phyloP scores from a whole-genome alignment of 306 rosid genomes.

The Vachellia pachyceras region DNA sequence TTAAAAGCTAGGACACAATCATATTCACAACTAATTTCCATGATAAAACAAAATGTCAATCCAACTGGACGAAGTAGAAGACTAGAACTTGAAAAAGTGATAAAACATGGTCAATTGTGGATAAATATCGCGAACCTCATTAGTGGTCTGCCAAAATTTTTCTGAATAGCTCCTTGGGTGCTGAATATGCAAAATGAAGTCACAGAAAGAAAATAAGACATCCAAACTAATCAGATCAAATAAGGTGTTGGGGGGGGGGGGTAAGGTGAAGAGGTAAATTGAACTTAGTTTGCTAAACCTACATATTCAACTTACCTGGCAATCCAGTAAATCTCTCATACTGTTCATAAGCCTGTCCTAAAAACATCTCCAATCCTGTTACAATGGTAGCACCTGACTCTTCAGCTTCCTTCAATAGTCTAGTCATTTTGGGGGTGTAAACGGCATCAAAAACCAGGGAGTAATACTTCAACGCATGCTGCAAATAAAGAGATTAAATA shows the following conservation, averaged over 20 bases:
- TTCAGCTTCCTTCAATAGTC: slow-evolving; percentile 88
- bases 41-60: slow-evolving; percentile 9
- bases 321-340: slow-evolving; percentile 81
- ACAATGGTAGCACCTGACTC: slow-evolving; percentile 81
- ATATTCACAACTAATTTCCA: slow-evolving; percentile 8
- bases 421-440: slow-evolving; percentile 84
- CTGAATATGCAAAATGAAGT: slow-evolving; percentile 56
- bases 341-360: slow-evolving; percentile 87
- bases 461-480: slow-evolving; percentile 72
- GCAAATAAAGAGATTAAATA: slow-evolving; percentile 42
- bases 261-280: slow-evolving; percentile 16
- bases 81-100: slow-evolving; percentile 10
- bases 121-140: slow-evolving; percentile 52
- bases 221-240: slow-evolving; percentile 29
- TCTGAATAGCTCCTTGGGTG: slow-evolving; percentile 75
- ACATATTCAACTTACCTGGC: slow-evolving; percentile 67
- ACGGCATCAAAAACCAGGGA: slow-evolving; percentile 91
- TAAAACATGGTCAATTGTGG: slow-evolving; percentile 24
- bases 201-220: slow-evolving; percentile 32
- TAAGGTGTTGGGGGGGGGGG: slow-evolving; percentile 11
- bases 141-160: slow-evolving; percentile 59
- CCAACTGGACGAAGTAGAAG: background rate
- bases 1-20: background rate
- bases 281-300: slow-evolving; percentile 12
- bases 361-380: slow-evolving; percentile 83